Evolutionary conservation across 2,329 filamentous ascomycete species (phyloP).

Genomic region (Aureobasidium sp.): DNA sequence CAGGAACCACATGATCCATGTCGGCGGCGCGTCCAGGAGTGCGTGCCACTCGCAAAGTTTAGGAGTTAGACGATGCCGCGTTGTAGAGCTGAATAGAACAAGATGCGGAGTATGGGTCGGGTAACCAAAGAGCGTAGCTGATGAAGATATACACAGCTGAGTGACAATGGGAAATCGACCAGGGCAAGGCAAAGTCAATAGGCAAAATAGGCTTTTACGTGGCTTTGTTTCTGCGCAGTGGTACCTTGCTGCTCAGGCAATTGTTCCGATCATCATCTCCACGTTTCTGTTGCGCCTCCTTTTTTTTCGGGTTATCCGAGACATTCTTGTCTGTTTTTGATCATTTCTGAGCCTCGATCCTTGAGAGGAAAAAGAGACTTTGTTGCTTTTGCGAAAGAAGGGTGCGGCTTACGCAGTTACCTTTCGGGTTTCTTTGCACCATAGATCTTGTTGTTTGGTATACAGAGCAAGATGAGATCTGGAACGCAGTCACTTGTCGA

Average conservation of each 20-base stretch:
- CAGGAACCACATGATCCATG: background rate
- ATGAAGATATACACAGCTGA: constrained; percentile 3
- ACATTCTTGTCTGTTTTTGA: background rate
- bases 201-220: background rate
- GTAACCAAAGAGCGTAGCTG: background rate
- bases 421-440: background rate
- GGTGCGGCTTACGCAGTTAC: background rate
- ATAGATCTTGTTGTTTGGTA: background rate
- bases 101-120: background rate
- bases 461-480: background rate
- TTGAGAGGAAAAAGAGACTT: background rate
- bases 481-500: background rate
- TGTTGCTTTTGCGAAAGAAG: background rate
- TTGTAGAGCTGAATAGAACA: background rate
- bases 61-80: background rate
- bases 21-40: background rate
- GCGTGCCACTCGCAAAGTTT: background rate
- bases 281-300: background rate
- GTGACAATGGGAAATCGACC: background rate
- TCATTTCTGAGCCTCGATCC: background rate
- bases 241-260: background rate
- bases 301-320: background rate
- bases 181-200: background rate
- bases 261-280: background rate
- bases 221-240: background rate